Evolutionary conservation across 2,329 filamentous ascomycete species (phyloP).

Genomic region (Capronia americana): DNA sequence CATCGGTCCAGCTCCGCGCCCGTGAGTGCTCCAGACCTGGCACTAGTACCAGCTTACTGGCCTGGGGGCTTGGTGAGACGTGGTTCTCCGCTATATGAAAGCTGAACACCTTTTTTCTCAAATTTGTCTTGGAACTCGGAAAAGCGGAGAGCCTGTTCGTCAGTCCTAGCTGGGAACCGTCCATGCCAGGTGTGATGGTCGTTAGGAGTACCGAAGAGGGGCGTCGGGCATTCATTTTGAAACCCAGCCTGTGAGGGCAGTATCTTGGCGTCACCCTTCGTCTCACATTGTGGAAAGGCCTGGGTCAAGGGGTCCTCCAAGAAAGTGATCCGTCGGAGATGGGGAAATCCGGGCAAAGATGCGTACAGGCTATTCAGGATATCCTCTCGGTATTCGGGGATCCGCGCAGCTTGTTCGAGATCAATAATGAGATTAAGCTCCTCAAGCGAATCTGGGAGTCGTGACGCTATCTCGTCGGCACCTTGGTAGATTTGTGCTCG

Average conservation of each 20-base stretch:
- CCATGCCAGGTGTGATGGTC: accelerated
- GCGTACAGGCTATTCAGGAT: not conserved
- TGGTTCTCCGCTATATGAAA: no score
- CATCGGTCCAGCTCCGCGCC: no score
- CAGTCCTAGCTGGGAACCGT: not conserved
- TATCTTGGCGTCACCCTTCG: no score
- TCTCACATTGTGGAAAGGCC: not conserved
- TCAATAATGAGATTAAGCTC: not conserved
- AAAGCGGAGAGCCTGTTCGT: not conserved
- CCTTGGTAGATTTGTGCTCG: not conserved
- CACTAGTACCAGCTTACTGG: no score
- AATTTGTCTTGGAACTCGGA: not conserved
- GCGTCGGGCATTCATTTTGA: not conserved
- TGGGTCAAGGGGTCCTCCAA: not conserved
- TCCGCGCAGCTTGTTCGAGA: not conserved
- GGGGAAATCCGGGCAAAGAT: not conserved
- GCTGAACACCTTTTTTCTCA: not conserved
- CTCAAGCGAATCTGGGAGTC: not conserved
- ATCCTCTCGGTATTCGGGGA: not conserved
- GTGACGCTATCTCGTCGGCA: not conserved
- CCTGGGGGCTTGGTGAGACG: no score
- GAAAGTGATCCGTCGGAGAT: not conserved
- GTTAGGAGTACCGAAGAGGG: not conserved
- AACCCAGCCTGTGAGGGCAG: not conserved
- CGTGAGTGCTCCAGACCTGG: no score